Conservation (phyloP, 306 rosid species). For the Acacia melanoxylon region DNA sequence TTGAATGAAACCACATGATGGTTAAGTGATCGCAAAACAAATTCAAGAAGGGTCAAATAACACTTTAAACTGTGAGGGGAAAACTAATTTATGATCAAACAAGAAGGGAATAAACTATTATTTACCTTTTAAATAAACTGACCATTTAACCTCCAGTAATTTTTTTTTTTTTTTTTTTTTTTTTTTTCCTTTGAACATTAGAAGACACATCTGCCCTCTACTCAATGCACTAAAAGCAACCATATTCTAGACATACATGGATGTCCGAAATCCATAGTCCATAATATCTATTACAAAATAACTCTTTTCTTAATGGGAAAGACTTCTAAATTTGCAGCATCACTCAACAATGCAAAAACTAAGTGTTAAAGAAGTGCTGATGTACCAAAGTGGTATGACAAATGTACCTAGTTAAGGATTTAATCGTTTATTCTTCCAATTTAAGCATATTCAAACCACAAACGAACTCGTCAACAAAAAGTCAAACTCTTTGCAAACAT, state of each 20-base stretch:
- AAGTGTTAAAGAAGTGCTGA: background rate
- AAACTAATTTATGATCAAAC: background rate
- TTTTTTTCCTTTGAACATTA: background rate
- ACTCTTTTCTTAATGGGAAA: background rate
- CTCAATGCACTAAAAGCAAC: background rate
- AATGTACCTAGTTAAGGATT: background rate
- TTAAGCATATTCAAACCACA: background rate
- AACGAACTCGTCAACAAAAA: background rate
- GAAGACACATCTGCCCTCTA: background rate
- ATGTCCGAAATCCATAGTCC: background rate
- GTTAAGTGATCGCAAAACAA: background rate
- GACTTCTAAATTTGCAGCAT: background rate
- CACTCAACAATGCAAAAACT: background rate
- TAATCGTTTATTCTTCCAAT: background rate
- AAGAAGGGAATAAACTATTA: background rate
- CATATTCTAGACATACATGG: background rate
- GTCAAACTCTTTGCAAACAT: background rate
- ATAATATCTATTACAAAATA: background rate
- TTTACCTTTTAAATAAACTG: background rate
- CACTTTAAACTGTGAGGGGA: background rate
- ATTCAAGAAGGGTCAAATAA: background rate
- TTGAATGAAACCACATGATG: background rate
- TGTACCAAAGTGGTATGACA: background rate
- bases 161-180: no score
- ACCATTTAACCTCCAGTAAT: background rate